phyloP scores from a whole-genome alignment of 805 yeast species.

The Saccharomycopsis synnaedendra region DNA sequence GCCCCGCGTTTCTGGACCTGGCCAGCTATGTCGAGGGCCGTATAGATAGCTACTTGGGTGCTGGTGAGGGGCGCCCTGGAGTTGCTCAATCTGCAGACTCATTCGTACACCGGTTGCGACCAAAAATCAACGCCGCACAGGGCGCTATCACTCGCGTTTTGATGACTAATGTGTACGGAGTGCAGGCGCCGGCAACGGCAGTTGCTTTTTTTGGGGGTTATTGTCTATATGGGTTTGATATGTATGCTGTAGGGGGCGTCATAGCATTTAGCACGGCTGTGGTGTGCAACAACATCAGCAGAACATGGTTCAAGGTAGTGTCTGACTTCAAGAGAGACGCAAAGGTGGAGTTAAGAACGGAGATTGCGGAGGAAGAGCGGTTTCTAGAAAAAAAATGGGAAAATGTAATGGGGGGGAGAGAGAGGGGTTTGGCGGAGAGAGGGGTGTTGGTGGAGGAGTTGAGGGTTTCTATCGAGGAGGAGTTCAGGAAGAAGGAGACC shows the following conservation, averaged over 20 bases:
- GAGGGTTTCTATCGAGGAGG: conserved; percentile 2
- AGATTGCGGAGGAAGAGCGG: conserved; percentile 4
- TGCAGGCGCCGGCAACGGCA: conserved; percentile 9
- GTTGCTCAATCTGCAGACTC: neutral
- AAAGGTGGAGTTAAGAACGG: conserved; percentile 1
- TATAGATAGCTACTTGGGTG: conserved; percentile 1
- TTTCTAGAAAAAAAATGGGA: conserved; percentile 4
- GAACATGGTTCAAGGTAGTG: conserved; percentile 6
- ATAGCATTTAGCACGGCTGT: conserved; percentile 9
- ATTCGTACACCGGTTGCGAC: conserved; percentile 1
- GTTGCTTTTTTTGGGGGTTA: conserved; percentile 10
- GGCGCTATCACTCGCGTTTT: conserved; percentile 4
- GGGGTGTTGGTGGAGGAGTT: conserved; percentile 1
- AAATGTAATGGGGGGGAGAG: neutral
- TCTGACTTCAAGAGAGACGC: conserved; percentile 4
- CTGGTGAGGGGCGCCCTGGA: neutral
- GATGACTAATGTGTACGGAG: conserved; percentile 11
- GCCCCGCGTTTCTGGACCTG: conserved; percentile 1
- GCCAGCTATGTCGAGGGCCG: conserved; percentile 14
- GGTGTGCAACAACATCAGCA: conserved; percentile 9
- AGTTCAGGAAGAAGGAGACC: too few relatives aligned
- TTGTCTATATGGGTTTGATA: conserved; percentile 11
- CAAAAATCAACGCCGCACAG: conserved; percentile 10
- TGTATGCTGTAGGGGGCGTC: conserved; percentile 7
- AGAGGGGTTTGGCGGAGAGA: neutral